Evolutionary conservation across 306 rosid genomes (phyloP).

Genomic region (Cyclanthera cordifolia): DNA sequence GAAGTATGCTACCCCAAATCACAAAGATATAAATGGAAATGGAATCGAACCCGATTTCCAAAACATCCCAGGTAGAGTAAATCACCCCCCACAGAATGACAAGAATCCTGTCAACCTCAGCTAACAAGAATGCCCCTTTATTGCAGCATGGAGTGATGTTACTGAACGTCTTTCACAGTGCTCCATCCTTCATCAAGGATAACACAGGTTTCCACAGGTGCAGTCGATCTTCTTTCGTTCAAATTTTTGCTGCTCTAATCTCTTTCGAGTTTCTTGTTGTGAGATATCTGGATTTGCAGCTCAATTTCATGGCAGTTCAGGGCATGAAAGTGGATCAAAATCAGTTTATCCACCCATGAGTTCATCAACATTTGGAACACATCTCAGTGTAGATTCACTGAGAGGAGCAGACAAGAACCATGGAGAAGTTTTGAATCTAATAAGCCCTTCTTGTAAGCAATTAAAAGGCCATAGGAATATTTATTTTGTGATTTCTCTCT

Average conservation of each 20-base stretch:
- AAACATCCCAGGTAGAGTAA: too few relatives aligned
- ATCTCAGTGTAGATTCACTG: conserved; percentile 7
- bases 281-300: not conserved
- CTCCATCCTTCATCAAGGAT: conserved; percentile 39
- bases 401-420: conserved; percentile 5
- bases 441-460: conserved; percentile 12
- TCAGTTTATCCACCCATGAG: not conserved
- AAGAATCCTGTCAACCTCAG: not conserved
- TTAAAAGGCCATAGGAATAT: conserved; percentile 4
- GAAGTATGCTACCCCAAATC: conserved; percentile 86
- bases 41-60: conserved; percentile 86
- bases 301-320: not conserved
- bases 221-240: conserved; percentile 4
- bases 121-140: conserved; percentile 18
- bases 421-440: conserved; percentile 14
- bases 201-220: conserved; percentile 17
- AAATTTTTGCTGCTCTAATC: not conserved
- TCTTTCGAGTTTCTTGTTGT: not conserved
- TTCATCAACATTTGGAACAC: too few relatives aligned
- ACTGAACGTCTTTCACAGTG: conserved; percentile 51
- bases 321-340: not conserved
- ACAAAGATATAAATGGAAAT: conserved; percentile 77
- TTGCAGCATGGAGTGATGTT: conserved; percentile 72
- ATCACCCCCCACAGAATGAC: not conserved
- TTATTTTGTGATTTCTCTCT: not conserved